Evolutionary conservation across 2,329 filamentous ascomycete genomes (phyloP).

Genomic region (Alternaria ethzedia): DNA sequence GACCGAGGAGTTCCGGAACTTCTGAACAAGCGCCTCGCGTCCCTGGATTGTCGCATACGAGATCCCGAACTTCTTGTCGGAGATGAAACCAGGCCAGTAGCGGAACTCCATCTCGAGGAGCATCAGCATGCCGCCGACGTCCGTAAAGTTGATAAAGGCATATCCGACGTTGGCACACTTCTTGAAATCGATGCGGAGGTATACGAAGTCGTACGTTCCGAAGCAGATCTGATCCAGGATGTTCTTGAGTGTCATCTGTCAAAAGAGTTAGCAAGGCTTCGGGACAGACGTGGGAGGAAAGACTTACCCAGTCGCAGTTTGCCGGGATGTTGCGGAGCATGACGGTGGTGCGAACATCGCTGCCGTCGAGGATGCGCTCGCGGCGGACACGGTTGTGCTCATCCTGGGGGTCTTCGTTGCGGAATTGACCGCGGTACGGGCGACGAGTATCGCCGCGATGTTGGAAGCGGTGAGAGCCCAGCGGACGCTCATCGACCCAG

Average conservation of each 20-base stretch:
- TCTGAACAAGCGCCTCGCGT: conserved; percentile 86
- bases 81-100: conserved; percentile 77
- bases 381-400: conserved; percentile 50
- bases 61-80: conserved; percentile 84
- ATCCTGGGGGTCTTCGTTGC: conserved; percentile 28
- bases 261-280: conserved; percentile 19
- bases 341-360: conserved; percentile 65
- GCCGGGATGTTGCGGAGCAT: conserved; percentile 97
- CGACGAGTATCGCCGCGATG: conserved; percentile 24
- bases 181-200: conserved; percentile 76
- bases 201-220: conserved; percentile 93
- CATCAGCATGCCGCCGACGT: conserved; percentile 57
- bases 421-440: neutral
- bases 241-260: conserved; percentile 64
- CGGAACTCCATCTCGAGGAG: conserved; percentile 42
- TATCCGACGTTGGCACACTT: conserved; percentile 78
- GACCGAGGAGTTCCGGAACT: conserved; percentile 95
- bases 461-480: conserved; percentile 25
- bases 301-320: conserved; percentile 70
- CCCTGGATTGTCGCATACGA: conserved; percentile 99
- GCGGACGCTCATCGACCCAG: conserved; percentile 29
- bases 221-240: conserved; percentile 79
- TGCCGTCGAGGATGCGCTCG: conserved; percentile 49
- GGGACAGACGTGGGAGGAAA: neutral
- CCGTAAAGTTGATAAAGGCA: conserved; percentile 93